Percentiles rank a stretch among this genome's conserved stretches.
Evolutionary conservation across 345 rosid genomes (phyloP).

Genomic region (Eucalyptus fibrosa): DNA sequence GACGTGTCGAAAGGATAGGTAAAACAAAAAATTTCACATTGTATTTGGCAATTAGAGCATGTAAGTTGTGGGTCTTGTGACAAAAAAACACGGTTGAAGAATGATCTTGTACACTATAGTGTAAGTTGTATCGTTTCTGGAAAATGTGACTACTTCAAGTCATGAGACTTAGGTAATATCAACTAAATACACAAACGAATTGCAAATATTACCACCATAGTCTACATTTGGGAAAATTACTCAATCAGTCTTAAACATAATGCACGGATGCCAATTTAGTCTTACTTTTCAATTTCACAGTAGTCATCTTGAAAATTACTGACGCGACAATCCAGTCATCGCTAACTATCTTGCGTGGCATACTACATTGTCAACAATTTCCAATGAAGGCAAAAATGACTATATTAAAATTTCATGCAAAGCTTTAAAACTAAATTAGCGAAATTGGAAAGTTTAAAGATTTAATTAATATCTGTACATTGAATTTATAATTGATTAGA

Average conservation of each 20-base stretch:
- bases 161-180: neutral
- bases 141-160: neutral
- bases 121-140: neutral
- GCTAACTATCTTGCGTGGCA: neutral
- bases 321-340: rapidly evolving
- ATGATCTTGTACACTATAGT: neutral
- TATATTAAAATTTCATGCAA: neutral
- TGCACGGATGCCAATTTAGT: neutral
- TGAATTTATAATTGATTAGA: neutral
- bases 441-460: neutral
- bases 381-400: too few species aligned
- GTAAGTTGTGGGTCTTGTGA: neutral
- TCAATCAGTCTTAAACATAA: neutral
- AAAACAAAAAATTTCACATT: neutral
- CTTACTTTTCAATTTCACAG: neutral
- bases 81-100: neutral
- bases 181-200: neutral
- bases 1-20: neutral
- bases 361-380: neutral
- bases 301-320: neutral
- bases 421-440: neutral
- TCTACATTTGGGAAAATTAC: neutral
- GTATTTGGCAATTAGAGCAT: neutral
- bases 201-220: neutral
- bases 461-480: neutral